Percentiles rank a stretch among this genome's conserved stretches.
Conservation (phyloP, 2,329 filamentous ascomycete species). For the Diaporthe vexans region DNA sequence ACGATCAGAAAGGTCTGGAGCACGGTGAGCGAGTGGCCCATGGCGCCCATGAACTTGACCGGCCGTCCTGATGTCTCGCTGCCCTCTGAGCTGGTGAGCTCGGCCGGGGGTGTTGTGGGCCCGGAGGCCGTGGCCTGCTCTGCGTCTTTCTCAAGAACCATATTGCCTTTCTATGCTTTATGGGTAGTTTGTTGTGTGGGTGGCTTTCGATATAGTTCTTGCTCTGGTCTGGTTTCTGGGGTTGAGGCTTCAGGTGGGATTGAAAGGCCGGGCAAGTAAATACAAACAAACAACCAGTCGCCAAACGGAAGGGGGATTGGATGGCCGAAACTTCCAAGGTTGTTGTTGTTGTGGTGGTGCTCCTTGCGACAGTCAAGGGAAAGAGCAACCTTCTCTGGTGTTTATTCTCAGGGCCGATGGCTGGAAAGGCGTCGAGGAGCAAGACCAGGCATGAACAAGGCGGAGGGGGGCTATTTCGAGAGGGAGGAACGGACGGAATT, state of each 20-base stretch:
- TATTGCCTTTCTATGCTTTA: neutral
- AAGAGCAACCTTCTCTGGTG: slow-evolving; percentile 25
- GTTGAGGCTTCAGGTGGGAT: neutral
- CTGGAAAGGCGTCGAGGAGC: slow-evolving; percentile 23
- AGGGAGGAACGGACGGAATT: neutral
- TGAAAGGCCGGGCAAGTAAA: neutral
- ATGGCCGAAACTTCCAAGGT: neutral
- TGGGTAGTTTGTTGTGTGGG: neutral
- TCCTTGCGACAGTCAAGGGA: slow-evolving; percentile 33
- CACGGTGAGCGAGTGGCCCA: slow-evolving; percentile 41
- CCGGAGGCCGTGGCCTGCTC: neutral
- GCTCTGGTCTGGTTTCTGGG: neutral
- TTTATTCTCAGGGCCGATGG: slow-evolving; percentile 1
- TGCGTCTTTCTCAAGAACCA: slow-evolving; percentile 28
- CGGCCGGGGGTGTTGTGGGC: neutral
- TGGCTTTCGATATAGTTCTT: neutral
- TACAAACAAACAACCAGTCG: slow-evolving; percentile 18
- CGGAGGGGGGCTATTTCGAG: neutral
- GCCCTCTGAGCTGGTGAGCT: neutral
- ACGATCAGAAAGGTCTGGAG: slow-evolving; percentile 42
- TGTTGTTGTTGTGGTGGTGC: slow-evolving; percentile 8
- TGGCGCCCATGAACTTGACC: slow-evolving; percentile 40
- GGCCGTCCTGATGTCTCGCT: neutral
- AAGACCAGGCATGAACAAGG: slow-evolving; percentile 13
- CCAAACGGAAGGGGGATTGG: neutral